Percentiles rank a stretch among this genome's conserved stretches.
phyloP scores from a whole-genome alignment of 2,329 filamentous ascomycete genomes.

The Colletotrichum sp. region DNA sequence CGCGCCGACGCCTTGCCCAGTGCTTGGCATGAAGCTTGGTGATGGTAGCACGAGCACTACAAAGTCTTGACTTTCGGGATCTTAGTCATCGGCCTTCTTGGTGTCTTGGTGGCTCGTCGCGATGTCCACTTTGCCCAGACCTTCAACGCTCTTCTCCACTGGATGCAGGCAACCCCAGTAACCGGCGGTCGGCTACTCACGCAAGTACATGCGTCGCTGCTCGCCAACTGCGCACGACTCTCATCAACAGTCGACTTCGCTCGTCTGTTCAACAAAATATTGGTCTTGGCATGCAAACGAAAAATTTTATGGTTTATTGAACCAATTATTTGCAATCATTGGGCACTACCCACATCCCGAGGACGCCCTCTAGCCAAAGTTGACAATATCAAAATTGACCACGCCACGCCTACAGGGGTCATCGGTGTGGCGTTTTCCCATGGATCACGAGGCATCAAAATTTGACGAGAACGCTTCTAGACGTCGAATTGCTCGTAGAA shows the following conservation, averaged over 20 bases:
- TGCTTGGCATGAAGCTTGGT: conserved; percentile 16
- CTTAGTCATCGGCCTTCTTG: background rate
- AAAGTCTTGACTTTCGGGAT: background rate
- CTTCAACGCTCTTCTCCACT: background rate
- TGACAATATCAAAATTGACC: background rate
- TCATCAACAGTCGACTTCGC: background rate
- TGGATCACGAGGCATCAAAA: background rate
- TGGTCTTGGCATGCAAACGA: background rate
- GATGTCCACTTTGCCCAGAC: background rate
- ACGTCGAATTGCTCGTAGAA: background rate
- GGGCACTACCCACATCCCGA: background rate
- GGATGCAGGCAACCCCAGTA: background rate
- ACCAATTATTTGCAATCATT: background rate
- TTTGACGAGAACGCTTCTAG: background rate
- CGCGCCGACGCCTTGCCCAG: background rate
- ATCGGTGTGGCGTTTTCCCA: background rate
- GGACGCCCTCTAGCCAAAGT: background rate
- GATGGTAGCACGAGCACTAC: background rate
- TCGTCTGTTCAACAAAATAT: background rate
- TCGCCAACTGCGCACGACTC: background rate
- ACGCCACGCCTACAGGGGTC: background rate
- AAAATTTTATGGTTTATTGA: background rate
- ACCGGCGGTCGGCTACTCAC: background rate
- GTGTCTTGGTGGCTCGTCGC: background rate
- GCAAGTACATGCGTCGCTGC: background rate